phyloP scores from a whole-genome alignment of 495 filamentous ascomycete species.

The Penicillium paxilli region DNA sequence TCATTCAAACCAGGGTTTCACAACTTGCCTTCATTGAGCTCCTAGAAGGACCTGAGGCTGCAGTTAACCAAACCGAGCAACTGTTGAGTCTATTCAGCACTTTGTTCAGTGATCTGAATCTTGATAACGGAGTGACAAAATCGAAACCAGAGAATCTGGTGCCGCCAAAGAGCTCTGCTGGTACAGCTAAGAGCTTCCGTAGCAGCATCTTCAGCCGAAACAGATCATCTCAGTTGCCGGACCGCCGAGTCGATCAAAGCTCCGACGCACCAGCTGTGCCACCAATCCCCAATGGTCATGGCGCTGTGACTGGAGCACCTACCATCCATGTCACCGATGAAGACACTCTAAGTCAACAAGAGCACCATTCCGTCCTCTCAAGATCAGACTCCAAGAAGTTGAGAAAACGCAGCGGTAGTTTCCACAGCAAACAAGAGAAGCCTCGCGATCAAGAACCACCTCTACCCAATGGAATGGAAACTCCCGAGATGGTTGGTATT shows the following conservation, averaged over 20 bases:
- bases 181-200: conserved; percentile 69
- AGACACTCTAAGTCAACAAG: conserved; percentile 21
- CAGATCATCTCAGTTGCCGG: conserved; percentile 32
- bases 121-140: conserved; percentile 27
- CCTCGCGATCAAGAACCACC: conserved; percentile 16
- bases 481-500: conserved; percentile 40
- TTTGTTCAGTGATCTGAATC: conserved; percentile 64
- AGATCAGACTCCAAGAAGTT: conserved; percentile 46
- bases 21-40: conserved; percentile 83
- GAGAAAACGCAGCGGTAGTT: conserved; percentile 43
- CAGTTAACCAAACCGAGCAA: conserved; percentile 80
- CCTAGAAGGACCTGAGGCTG: conserved; percentile 74
- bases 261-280: conserved; percentile 17
- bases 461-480: conserved; percentile 15
- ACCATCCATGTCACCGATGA: conserved; percentile 53
- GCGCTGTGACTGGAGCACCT: conserved; percentile 33
- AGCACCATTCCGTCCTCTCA: conserved; percentile 23
- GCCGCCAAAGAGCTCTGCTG: conserved; percentile 67
- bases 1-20: conserved; percentile 92
- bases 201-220: conserved; percentile 73
- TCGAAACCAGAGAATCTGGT: conserved; percentile 35
- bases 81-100: conserved; percentile 77
- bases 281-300: conserved; percentile 16
- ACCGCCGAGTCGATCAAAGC: conserved; percentile 24
- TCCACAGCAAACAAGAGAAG: conserved; percentile 24